Conservation (phyloP, 2,329 filamentous ascomycete species). For the Trichocomaceae sp. region DNA sequence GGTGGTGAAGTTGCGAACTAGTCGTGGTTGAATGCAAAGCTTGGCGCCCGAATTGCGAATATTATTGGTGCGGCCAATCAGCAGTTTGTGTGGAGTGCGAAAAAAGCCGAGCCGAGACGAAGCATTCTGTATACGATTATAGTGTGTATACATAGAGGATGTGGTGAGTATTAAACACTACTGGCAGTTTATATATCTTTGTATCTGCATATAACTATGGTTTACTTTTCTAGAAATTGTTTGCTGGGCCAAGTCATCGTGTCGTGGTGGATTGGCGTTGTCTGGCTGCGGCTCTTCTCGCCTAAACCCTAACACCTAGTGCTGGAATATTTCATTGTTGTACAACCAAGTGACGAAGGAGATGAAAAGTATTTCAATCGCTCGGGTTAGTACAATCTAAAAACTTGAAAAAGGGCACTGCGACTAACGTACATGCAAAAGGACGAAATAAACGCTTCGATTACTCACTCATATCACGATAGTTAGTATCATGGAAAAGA, state of each 20-base stretch:
- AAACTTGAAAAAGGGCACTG: neutral
- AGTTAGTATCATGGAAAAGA: neutral
- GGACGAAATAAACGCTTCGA: neutral
- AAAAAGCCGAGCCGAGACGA: conserved; percentile 12
- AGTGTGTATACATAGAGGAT: neutral
- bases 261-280: neutral
- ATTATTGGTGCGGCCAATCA: conserved; percentile 16
- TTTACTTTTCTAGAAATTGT: neutral
- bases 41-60: conserved; percentile 7
- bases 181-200: neutral
- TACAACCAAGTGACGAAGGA: no score
- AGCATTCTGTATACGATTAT: no score
- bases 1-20: conserved; percentile 7
- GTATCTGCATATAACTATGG: neutral
- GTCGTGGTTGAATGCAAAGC: conserved; percentile 1
- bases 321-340: neutral
- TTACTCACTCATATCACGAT: neutral
- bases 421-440: neutral
- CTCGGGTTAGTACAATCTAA: neutral
- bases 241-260: neutral
- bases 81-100: conserved; percentile 16
- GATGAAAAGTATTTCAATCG: neutral
- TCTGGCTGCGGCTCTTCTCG: conserved; percentile 27
- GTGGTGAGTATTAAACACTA: neutral
- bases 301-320: conserved; percentile 33